phyloP scores from a whole-genome alignment of 2,329 filamentous ascomycete species.

The Diaporthe vexans region DNA sequence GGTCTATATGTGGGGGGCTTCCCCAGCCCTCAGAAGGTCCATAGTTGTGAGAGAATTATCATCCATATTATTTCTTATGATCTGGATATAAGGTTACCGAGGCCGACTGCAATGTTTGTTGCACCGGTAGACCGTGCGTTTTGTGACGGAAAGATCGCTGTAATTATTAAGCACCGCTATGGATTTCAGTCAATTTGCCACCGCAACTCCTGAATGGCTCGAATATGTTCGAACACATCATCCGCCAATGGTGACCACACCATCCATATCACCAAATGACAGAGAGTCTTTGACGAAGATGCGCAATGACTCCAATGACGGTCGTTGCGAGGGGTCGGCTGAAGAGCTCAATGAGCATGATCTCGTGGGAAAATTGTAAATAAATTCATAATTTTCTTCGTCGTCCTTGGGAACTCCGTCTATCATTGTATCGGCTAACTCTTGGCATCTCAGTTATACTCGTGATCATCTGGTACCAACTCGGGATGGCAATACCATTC shows the following conservation, averaged over 20 bases:
- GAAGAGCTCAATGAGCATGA: conserved; percentile 1
- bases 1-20: no score
- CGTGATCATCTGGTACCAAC: background rate
- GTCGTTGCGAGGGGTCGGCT: background rate
- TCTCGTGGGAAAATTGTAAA: conserved; percentile 1
- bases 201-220: background rate
- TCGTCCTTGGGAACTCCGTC: no score
- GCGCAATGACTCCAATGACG: background rate
- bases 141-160: no score
- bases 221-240: background rate
- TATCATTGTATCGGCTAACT: background rate
- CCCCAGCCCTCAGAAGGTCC: no score
- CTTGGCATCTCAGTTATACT: background rate
- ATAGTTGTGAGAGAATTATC: no score
- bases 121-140: no score
- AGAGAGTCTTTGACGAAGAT: background rate
- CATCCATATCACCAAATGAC: background rate
- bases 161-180: background rate
- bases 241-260: background rate
- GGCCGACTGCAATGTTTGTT: background rate
- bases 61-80: no score
- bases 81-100: background rate
- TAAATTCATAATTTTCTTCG: no score
- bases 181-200: conserved; percentile 7
- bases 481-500: background rate